Base-by-base conservation (phyloP, 2,329 filamentous ascomycete genomes). In the Pyrenophora seminiperda region DNA sequence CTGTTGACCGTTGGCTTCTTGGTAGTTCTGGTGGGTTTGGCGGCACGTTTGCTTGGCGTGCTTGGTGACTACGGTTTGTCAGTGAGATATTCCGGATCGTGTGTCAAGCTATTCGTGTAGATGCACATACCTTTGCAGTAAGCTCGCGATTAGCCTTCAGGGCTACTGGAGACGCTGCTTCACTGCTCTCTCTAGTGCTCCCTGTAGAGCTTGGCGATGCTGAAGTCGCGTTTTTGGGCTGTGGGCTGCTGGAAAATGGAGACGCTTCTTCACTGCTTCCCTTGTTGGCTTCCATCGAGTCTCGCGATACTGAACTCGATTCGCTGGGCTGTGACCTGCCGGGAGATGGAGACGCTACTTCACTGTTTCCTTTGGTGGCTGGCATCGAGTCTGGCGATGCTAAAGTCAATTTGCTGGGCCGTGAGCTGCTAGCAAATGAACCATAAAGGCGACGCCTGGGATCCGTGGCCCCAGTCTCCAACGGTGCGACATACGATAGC, bases 401-500 rank as follows among this genome's bases (percentile, higher is more conserved):
- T 14, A 30, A 34, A 34, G 11, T 18, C 30, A 6, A n/a, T 19
- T 22, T 20, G 11, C 30, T 27, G 18, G 14, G 7, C 10, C 18
- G 18, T 29, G 27, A 19, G n/a, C n/a, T n/a, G n/a, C n/a, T n/a
- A n/a, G 5, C 30, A 13, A 10, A 15, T 6, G 29, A 14, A 4
- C 36, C 44, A 9, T 33, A 47, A 11, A 47, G 32, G 4, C 31
- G 44, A 27, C 36, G 44, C 29, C 27, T 47, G 11, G 36, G 44
- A 11, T 47, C 31, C 13, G 31, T 40, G 13, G n/a, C 36, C 13
- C 9, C n/a, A 7, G 14, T 19, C 18, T 31, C 11, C 2, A 3
- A 9, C 7, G 36, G 14, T 6, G 44, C 18, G 14, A n/a, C 6
- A 22, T 47, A 14, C 3, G 30, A 17, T 11, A 27, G 19, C 5